Percentiles rank a stretch among this genome's conserved stretches.
phyloP scores from a whole-genome alignment of 2,329 filamentous ascomycete species.

The Ophiognomonia clavigignenti-juglandacearum region DNA sequence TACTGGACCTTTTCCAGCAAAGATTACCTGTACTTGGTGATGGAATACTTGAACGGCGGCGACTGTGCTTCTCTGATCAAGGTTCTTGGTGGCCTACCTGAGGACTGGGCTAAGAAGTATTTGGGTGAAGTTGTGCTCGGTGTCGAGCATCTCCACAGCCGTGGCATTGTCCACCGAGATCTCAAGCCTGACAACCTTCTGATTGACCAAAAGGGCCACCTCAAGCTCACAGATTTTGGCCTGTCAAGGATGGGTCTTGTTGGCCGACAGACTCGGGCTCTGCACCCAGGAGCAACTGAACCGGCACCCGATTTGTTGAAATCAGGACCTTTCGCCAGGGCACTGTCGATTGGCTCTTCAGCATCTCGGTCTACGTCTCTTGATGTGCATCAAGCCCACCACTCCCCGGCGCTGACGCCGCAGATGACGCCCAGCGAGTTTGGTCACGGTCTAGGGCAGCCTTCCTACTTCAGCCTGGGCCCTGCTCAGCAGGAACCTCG shows the following conservation, averaged over 20 bases:
- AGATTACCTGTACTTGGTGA: slow-evolving; percentile 95
- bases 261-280: slow-evolving; percentile 88
- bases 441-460: slow-evolving; percentile 64
- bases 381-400: slow-evolving; percentile 65
- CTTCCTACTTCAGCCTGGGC: slow-evolving; percentile 85
- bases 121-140: slow-evolving; percentile 94
- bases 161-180: slow-evolving; percentile 94
- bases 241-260: slow-evolving; percentile 95
- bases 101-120: slow-evolving; percentile 98
- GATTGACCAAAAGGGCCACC: slow-evolving; percentile 92
- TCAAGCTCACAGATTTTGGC: slow-evolving; percentile 97
- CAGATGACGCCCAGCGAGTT: slow-evolving; percentile 75
- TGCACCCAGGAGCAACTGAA: slow-evolving; percentile 72
- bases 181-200: slow-evolving; percentile 95
- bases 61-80: slow-evolving; percentile 97
- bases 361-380: slow-evolving; percentile 75
- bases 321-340: slow-evolving; percentile 82
- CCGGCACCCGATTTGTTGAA: slow-evolving; percentile 90
- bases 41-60: slow-evolving; percentile 98
- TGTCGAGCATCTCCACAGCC: slow-evolving; percentile 89
- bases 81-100: slow-evolving; percentile 81
- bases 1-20: slow-evolving; percentile 99
- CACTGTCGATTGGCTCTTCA: slow-evolving; percentile 81
- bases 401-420: slow-evolving; percentile 81
- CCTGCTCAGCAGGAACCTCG: slow-evolving; percentile 53